phyloP scores from a whole-genome alignment of 23 red algal species.

The Agarophyton chilense region DNA sequence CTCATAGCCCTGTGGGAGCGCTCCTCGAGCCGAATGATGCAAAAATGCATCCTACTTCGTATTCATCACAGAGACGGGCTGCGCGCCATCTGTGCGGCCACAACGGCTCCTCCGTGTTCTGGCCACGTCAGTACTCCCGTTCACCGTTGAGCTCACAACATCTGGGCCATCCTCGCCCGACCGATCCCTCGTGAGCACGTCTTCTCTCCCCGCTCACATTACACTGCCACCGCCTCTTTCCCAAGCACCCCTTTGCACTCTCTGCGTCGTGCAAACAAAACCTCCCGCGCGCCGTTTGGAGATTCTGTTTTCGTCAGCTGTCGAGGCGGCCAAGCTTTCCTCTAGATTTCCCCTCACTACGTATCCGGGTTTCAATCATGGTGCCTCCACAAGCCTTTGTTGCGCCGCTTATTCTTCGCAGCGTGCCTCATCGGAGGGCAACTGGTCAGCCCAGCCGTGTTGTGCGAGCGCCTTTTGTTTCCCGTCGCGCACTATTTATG shows the following conservation, averaged over 20 bases:
- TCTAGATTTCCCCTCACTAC: not conserved
- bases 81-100: no score
- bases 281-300: no score
- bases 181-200: not conserved
- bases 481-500: not conserved
- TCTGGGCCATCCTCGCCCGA: not conserved
- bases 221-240: not conserved
- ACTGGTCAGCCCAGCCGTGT: not conserved
- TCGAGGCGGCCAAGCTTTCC: not conserved
- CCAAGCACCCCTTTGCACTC: no score
- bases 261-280: no score
- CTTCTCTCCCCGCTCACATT: not conserved
- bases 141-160: not conserved
- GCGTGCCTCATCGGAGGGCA: not conserved
- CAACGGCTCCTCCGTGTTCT: not conserved
- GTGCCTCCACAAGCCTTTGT: conserved; percentile 10
- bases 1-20: no score
- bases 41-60: not conserved
- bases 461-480: not conserved
- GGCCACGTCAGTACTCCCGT: conserved; percentile 3
- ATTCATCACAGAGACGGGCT: no score
- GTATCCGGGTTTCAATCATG: not conserved
- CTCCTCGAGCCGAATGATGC: no score
- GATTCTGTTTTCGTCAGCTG: not conserved
- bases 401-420: not conserved